Evolutionary conservation across 768 basidiomycete species (phyloP).

Genomic region (Russula vinacea): DNA sequence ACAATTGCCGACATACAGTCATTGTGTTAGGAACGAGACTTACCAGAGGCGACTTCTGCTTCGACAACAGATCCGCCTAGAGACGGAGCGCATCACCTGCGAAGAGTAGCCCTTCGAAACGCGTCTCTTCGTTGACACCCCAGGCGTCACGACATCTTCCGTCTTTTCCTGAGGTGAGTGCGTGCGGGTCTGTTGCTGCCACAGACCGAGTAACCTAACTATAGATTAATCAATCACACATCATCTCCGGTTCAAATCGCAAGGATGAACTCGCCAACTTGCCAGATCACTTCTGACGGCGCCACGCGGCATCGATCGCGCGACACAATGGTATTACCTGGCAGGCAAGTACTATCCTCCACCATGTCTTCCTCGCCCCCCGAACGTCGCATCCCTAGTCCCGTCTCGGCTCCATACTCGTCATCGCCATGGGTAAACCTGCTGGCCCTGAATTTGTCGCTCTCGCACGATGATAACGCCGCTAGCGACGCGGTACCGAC

Average conservation of each 20-base stretch:
- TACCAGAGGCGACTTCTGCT: not conserved
- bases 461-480: not conserved
- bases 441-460: not conserved
- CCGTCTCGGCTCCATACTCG: conserved; percentile 3
- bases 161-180: conserved; percentile 15
- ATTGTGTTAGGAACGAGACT: not conserved
- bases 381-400: not conserved
- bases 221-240: conserved; percentile 16
- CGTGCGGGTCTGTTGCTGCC: not conserved
- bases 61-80: not conserved
- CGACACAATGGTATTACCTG: not conserved
- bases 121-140: not conserved
- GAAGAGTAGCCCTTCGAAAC: not conserved
- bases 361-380: conserved; percentile 14
- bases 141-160: not conserved
- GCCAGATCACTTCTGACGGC: not conserved
- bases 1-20: not conserved
- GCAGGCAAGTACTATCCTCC: not conserved
- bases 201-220: not conserved
- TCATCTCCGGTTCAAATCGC: conserved; percentile 12
- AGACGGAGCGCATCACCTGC: not conserved
- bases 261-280: conserved; percentile 4
- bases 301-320: not conserved
- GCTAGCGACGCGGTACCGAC: not conserved
- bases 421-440: conserved; percentile 1